These are phyloP conservation scores for Fremontodendron californicum DNA, from an alignment of 345 rosid genomes.

Conservation along the genomic window DNA sequence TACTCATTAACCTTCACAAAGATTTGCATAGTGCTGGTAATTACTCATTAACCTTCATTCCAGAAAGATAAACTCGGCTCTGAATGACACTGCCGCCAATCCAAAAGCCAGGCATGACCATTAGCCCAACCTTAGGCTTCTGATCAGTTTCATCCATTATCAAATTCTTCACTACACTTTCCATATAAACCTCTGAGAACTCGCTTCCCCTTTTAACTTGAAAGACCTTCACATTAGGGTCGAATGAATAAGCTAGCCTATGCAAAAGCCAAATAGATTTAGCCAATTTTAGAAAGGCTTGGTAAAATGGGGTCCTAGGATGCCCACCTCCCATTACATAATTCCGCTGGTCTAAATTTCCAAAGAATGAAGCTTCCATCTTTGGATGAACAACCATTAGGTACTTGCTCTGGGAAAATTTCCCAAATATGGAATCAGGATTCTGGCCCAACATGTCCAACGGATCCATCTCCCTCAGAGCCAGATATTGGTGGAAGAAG, in stretches of 20 bases:
- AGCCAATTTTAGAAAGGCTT: conserved; percentile 69
- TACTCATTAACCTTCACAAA: neutral
- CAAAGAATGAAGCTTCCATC: conserved; percentile 90
- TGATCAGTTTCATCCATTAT: conserved; percentile 46
- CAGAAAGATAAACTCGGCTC: conserved; percentile 74
- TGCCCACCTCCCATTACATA: conserved; percentile 69
- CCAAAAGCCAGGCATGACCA: conserved; percentile 89
- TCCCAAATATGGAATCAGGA: conserved; percentile 71
- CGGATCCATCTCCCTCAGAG: conserved; percentile 68
- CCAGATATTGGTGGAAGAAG: conserved; percentile 67
- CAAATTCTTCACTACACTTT: conserved; percentile 63
- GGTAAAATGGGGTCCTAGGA: conserved; percentile 76
- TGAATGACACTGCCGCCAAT: conserved; percentile 67
- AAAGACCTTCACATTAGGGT: conserved; percentile 58
- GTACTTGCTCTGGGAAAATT: conserved; percentile 69
- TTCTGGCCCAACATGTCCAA: conserved; percentile 63
- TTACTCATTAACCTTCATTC: conserved; percentile 63
- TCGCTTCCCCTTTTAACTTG: conserved; percentile 67
- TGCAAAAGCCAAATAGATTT: conserved; percentile 78
- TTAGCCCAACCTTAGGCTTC: conserved; percentile 60
- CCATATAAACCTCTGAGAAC: conserved; percentile 78
- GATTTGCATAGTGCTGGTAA: neutral
- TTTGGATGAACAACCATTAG: conserved; percentile 65
- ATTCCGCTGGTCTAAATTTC: conserved; percentile 70
- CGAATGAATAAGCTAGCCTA: conserved; percentile 68